Conservation (phyloP, 176 grass and related monocot genomes). For the Paspalum vaginatum region DNA sequence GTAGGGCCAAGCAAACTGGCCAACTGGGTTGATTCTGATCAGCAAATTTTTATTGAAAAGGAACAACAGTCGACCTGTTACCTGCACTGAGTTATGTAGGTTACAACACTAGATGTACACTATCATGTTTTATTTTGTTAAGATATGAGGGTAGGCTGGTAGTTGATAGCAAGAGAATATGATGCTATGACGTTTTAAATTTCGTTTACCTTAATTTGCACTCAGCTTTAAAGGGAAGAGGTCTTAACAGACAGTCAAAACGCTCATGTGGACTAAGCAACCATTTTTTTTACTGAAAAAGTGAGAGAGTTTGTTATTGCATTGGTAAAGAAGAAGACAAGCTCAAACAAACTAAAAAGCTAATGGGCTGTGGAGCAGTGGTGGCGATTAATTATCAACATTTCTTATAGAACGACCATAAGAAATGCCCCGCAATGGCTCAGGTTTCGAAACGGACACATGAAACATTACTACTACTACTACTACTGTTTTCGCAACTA, state of each 20-base stretch:
- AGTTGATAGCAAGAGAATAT: constrained; percentile 1
- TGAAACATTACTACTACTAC: constrained; percentile 22
- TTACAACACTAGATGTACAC: neutral
- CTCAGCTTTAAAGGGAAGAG: neutral
- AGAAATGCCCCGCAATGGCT: too few species aligned
- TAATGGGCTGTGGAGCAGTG: too few species aligned
- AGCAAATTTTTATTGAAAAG: neutral
- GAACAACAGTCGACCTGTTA: neutral
- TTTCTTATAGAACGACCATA: too few species aligned
- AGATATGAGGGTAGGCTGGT: neutral
- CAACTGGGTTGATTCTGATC: neutral
- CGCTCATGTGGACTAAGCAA: neutral
- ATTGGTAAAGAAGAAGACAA: too few species aligned
- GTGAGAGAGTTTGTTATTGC: too few species aligned
- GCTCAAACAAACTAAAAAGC: too few species aligned
- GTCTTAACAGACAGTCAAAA: neutral
- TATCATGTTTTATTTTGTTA: neutral
- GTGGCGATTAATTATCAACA: too few species aligned
- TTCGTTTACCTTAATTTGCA: neutral
- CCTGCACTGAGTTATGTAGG: neutral
- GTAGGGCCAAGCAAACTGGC: neutral
- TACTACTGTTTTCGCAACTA: constrained; percentile 8
- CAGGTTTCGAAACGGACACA: constrained; percentile 18
- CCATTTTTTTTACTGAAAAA: too few species aligned
- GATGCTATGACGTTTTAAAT: neutral